Evolutionary conservation across 2,329 filamentous ascomycete species (phyloP).

Genomic region (Fusarium sp.): DNA sequence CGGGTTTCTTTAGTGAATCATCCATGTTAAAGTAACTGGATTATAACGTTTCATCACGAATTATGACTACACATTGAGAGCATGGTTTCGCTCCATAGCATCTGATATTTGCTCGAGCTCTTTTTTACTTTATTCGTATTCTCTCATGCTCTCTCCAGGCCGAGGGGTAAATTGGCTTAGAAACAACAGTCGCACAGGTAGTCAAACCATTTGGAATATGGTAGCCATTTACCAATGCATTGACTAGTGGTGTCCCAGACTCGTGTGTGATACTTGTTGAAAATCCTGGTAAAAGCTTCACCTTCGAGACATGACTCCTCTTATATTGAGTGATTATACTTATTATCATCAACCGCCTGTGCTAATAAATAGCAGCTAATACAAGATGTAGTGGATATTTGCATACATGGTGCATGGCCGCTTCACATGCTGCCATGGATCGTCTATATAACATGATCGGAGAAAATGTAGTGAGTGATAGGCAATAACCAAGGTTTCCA

Average conservation of each 20-base stretch:
- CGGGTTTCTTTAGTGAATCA: conserved; percentile 10
- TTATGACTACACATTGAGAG: conserved; percentile 7
- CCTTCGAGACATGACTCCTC: conserved; percentile 8
- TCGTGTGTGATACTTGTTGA: background rate
- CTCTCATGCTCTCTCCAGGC: conserved; percentile 2
- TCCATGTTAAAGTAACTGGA: conserved; percentile 24
- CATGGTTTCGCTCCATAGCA: conserved; percentile 2
- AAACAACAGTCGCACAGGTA: conserved; percentile 2
- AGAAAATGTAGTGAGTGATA: conserved; percentile 6
- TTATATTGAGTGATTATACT: background rate
- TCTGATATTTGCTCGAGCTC: conserved; percentile 7
- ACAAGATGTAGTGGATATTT: conserved; percentile 29
- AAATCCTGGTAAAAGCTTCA: background rate
- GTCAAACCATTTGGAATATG: background rate
- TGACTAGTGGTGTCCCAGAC: background rate
- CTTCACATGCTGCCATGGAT: conserved; percentile 29
- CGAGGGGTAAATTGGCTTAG: conserved; percentile 3
- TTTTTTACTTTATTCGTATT: conserved; percentile 11
- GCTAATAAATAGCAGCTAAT: conserved; percentile 4
- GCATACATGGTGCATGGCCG: conserved; percentile 23
- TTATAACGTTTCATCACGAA: conserved; percentile 34
- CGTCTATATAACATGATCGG: background rate
- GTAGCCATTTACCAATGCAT: background rate
- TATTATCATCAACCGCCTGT: background rate
- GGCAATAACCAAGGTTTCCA: background rate